phyloP scores from a whole-genome alignment of 805 yeast species.

The Candida tallmaniae region DNA sequence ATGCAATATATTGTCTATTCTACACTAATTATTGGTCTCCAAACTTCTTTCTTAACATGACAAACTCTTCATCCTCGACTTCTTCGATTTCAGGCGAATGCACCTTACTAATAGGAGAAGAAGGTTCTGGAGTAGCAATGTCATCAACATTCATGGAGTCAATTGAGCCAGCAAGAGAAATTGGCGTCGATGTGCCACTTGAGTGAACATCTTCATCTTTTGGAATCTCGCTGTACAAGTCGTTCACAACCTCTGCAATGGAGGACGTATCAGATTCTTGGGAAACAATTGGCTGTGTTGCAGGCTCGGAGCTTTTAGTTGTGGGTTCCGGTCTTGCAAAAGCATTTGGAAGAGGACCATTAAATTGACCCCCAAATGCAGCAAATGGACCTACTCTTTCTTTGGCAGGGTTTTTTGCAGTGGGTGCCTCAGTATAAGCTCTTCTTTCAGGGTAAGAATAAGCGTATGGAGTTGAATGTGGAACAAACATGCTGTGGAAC shows the following conservation, averaged over 20 bases:
- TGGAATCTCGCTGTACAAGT: constrained; percentile 6
- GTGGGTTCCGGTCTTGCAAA: background rate
- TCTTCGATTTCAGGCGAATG: constrained; percentile 28
- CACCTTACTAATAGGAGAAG: constrained; percentile 9
- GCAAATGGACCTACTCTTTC: background rate
- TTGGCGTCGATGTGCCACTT: constrained; percentile 11
- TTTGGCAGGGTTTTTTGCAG: background rate
- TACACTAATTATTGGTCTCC: constrained; percentile 15
- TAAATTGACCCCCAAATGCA: too few relatives aligned
- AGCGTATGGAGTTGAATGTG: background rate
- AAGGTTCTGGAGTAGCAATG: constrained; percentile 7
- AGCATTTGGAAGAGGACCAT: background rate
- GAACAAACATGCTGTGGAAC: constrained; percentile 15
- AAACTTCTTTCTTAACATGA: constrained; percentile 36
- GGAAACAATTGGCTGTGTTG: constrained; percentile 1
- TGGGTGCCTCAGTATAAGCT: background rate
- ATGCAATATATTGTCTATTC: too few relatives aligned
- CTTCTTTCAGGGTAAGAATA: constrained; percentile 5
- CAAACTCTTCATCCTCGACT: constrained; percentile 35
- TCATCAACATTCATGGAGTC: constrained; percentile 8
- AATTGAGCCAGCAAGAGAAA: constrained; percentile 1
- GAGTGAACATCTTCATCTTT: constrained; percentile 5
- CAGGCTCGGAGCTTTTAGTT: constrained; percentile 1
- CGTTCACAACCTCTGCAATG: constrained; percentile 10
- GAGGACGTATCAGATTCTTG: constrained; percentile 7